These are phyloP conservation scores for Cercospora brassicicola DNA, from an alignment of 2,329 filamentous ascomycete species.

Conservation along the genomic window DNA sequence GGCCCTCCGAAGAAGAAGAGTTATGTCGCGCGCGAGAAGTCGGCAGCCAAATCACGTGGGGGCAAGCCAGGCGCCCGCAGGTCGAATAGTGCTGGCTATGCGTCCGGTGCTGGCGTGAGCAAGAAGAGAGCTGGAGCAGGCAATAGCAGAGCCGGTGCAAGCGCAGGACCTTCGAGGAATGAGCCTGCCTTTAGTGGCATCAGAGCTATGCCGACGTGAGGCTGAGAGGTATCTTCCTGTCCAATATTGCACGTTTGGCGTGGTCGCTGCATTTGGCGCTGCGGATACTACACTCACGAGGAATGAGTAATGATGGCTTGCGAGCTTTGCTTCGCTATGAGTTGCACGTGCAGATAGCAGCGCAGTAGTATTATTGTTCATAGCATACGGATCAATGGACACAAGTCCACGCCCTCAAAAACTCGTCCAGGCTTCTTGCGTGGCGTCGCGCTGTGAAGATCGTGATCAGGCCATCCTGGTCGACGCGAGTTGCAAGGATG, in stretches of 20 bases:
- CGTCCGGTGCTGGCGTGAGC: conserved; percentile 9
- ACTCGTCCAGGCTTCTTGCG: background rate
- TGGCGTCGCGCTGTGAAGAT: background rate
- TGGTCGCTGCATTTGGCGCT: background rate
- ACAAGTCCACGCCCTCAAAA: background rate
- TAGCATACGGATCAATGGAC: background rate
- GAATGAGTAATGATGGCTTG: background rate
- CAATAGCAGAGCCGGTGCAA: background rate
- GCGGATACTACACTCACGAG: background rate
- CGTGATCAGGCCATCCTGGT: background rate
- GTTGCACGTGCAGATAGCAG: background rate
- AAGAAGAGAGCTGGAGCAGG: conserved; percentile 2
- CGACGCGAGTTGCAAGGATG: background rate
- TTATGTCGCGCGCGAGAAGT: background rate
- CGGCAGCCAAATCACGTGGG: background rate
- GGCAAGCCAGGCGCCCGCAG: conserved; percentile 2
- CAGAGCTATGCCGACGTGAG: conserved; percentile 3
- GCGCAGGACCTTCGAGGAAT: background rate
- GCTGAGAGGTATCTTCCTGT: too few relatives aligned
- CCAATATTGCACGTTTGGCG: too few relatives aligned
- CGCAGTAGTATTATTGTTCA: background rate
- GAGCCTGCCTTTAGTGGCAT: conserved; percentile 1
- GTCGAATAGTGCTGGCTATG: conserved; percentile 9
- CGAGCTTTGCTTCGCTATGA: background rate
- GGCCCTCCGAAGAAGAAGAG: conserved; percentile 3